These are phyloP conservation scores for Kazachstania kunashirensis DNA, from an alignment of 805 yeast genomes.

Conservation along the genomic window DNA sequence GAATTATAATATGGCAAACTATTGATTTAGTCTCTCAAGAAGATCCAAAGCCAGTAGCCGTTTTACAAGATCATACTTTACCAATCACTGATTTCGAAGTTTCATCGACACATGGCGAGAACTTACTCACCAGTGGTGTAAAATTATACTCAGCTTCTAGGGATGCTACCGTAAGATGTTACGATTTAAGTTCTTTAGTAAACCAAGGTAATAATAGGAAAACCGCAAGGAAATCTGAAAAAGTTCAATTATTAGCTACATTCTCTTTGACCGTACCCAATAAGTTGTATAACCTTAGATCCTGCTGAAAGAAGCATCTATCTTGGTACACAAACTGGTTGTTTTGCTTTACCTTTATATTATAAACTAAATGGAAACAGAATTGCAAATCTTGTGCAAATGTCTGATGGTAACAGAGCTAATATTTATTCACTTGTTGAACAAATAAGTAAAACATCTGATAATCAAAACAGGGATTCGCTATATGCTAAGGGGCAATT, in stretches of 20 bases:
- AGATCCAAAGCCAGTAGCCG: conserved; percentile 46
- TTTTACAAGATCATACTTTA: conserved; percentile 49
- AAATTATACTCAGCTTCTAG: conserved; percentile 58
- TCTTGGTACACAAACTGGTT: conserved; percentile 58
- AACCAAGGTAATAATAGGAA: conserved; percentile 2
- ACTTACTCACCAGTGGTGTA: conserved; percentile 36
- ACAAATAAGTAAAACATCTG: conserved; percentile 29
- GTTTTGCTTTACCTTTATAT: conserved; percentile 18
- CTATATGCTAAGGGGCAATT: conserved; percentile 22
- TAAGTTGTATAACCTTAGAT: conserved; percentile 54
- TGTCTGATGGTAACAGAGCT: conserved; percentile 35
- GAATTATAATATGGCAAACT: conserved; percentile 66
- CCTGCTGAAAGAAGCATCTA: conserved; percentile 71
- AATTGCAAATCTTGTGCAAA: conserved; percentile 39
- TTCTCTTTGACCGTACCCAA: conserved; percentile 55
- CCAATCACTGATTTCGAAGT: conserved; percentile 35
- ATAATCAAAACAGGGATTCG: conserved; percentile 10
- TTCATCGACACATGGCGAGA: conserved; percentile 37
- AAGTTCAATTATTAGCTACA: conserved; percentile 44
- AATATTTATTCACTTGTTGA: conserved; percentile 42
- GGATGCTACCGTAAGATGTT: conserved; percentile 69
- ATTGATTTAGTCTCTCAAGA: conserved; percentile 40
- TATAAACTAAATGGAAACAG: conserved; percentile 30
- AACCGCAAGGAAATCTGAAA: conserved; percentile 6
- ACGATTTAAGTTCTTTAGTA: conserved; percentile 35